These are phyloP conservation scores for Solanum pennellii DNA, from an alignment of 257 asterid genomes.

Conservation along the genomic window DNA sequence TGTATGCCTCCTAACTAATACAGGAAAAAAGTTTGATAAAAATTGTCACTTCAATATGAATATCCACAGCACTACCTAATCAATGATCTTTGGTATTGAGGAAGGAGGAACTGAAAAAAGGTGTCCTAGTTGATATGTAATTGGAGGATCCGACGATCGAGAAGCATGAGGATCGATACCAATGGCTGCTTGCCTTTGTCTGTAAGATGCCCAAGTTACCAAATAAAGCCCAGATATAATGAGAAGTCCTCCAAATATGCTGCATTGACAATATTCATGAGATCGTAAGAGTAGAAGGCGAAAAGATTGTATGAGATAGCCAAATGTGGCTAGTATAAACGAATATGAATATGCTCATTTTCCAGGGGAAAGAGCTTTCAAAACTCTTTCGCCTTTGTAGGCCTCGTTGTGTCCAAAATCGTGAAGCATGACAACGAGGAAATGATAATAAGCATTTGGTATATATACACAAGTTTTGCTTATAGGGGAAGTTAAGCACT, in stretches of 20 bases:
- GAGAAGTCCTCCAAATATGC: conserved; percentile 77
- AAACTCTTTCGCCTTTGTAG: not conserved
- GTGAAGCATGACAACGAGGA: not conserved
- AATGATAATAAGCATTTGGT: not conserved
- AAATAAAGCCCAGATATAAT: conserved; percentile 79
- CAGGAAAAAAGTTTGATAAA: not conserved
- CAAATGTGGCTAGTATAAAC: not conserved
- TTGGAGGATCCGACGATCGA: conserved; percentile 40
- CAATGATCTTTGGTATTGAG: conserved; percentile 43
- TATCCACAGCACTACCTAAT: conserved; percentile 17
- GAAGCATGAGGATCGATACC: conserved; percentile 22
- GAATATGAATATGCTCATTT: not conserved
- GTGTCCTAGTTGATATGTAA: conserved; percentile 44
- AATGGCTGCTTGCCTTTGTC: conserved; percentile 32
- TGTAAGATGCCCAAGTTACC: conserved; percentile 90
- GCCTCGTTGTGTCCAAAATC: not conserved
- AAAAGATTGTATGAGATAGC: not conserved
- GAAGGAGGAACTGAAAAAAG: conserved; percentile 54
- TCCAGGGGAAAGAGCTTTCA: not conserved
- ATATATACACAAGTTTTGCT: not conserved
- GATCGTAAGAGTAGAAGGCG: not conserved
- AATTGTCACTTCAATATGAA: not conserved
- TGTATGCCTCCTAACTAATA: not conserved
- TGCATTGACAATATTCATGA: conserved; percentile 20
- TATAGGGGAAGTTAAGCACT: not conserved